Conservation (phyloP, 2,329 filamentous ascomycete genomes). For the Lasiodiplodia citricola region DNA sequence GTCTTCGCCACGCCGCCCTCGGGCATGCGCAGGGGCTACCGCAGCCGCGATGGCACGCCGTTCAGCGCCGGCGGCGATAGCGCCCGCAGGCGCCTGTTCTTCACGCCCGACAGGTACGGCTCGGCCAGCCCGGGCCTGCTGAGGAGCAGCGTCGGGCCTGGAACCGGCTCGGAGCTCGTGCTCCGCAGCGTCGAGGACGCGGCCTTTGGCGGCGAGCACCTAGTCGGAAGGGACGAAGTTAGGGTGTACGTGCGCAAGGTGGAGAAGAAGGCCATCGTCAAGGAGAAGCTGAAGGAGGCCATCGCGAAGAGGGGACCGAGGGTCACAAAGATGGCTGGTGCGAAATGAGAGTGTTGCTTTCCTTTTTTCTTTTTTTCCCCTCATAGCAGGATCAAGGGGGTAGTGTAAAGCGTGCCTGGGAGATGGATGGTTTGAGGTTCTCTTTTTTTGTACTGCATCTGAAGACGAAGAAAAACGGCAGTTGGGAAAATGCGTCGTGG, state of each 20-base stretch:
- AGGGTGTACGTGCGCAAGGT: constrained; percentile 42
- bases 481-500: background rate
- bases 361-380: background rate
- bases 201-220: constrained; percentile 42
- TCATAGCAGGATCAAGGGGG: background rate
- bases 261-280: constrained; percentile 45
- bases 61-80: constrained; percentile 39
- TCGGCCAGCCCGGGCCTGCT: constrained; percentile 14
- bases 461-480: background rate
- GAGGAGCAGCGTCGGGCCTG: constrained; percentile 29
- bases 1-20: constrained; percentile 46
- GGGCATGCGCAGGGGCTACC: constrained; percentile 38
- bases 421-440: background rate
- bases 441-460: background rate
- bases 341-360: background rate
- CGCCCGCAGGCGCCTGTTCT: constrained; percentile 43
- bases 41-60: constrained; percentile 36
- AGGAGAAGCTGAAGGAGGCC: constrained; percentile 44
- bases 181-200: constrained; percentile 27
- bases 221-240: constrained; percentile 50
- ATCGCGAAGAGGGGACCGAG: constrained; percentile 42
- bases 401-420: background rate
- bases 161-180: constrained; percentile 1
- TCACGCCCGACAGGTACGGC: constrained; percentile 38
- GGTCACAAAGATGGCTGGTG: constrained; percentile 30